Evolutionary conservation across 176 grass and related monocot species (phyloP).

Genomic region (Elaeis guineensis): DNA sequence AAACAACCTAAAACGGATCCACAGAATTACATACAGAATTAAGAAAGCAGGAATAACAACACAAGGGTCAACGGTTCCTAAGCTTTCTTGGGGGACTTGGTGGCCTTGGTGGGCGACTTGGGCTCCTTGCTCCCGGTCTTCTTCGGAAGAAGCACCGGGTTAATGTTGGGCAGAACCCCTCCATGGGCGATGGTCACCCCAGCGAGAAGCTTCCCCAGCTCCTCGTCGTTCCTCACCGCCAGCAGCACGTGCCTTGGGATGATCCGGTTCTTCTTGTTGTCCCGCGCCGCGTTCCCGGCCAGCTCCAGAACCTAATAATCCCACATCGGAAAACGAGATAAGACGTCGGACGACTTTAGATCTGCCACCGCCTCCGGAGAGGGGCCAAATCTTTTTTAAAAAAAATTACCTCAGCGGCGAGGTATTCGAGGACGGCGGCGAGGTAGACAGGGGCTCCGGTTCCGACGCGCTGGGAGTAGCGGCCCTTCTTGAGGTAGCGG

Average conservation of each 20-base stretch:
- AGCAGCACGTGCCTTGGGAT: conserved; percentile 20
- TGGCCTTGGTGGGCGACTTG: conserved; percentile 14
- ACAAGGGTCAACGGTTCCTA: not conserved
- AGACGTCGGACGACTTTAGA: too few species aligned
- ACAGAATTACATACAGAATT: not conserved
- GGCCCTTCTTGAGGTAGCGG: conserved; percentile 18
- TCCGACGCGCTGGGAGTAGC: conserved; percentile 19
- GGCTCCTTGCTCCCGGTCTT: conserved; percentile 15
- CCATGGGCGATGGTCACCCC: conserved; percentile 24
- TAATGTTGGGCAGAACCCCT: conserved; percentile 23
- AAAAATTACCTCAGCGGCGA: conserved; percentile 14
- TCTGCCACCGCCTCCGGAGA: too few species aligned
- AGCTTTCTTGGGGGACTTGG: conserved; percentile 21
- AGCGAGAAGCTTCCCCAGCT: conserved; percentile 20
- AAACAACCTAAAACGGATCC: too few species aligned
- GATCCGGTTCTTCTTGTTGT: conserved; percentile 29
- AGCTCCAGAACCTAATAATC: conserved; percentile 12
- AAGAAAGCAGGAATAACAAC: not conserved
- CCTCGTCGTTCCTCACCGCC: conserved; percentile 24
- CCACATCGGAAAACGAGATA: too few species aligned
- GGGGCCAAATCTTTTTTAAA: too few species aligned
- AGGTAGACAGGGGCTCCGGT: conserved; percentile 21
- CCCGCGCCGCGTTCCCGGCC: conserved; percentile 24
- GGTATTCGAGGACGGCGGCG: conserved; percentile 22
- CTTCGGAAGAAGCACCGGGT: conserved; percentile 22